These are phyloP conservation scores for Noccaea bulbosa DNA, from an alignment of 345 rosid genomes.

Conservation along the genomic window DNA sequence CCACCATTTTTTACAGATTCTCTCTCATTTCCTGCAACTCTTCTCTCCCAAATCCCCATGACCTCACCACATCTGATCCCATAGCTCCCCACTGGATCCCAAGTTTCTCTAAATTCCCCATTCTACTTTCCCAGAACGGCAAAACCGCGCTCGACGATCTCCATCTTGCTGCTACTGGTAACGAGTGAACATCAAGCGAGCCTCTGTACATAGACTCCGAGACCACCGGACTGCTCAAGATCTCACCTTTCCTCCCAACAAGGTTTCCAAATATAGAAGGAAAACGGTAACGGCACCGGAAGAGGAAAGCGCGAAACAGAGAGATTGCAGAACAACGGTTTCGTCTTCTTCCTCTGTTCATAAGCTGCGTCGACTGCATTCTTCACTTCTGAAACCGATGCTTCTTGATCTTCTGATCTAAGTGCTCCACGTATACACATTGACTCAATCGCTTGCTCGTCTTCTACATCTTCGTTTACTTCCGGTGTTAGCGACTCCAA, in stretches of 20 bases:
- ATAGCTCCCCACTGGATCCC: constrained; percentile 69
- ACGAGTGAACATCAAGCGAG: constrained; percentile 73
- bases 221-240: constrained; percentile 56
- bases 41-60: constrained; percentile 88
- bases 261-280: constrained; percentile 77
- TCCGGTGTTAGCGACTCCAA: constrained; percentile 77
- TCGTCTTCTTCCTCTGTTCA: constrained; percentile 28
- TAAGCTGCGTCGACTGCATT: constrained; percentile 56
- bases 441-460: constrained; percentile 65
- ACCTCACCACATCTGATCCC: constrained; percentile 65
- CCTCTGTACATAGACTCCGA: constrained; percentile 55
- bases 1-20: constrained; percentile 60
- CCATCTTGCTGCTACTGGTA: constrained; percentile 74
- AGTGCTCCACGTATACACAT: constrained; percentile 74
- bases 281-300: constrained; percentile 84
- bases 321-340: constrained; percentile 52
- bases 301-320: constrained; percentile 81
- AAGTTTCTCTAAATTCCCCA: constrained; percentile 57
- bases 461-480: constrained; percentile 62
- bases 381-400: constrained; percentile 70
- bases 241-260: constrained; percentile 75
- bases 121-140: constrained; percentile 71
- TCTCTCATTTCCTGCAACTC: constrained; percentile 80
- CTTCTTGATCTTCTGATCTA: constrained; percentile 55
- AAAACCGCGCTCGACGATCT: constrained; percentile 68